phyloP scores from a whole-genome alignment of 202 grass and related monocot genomes.

The Carex arenaria region DNA sequence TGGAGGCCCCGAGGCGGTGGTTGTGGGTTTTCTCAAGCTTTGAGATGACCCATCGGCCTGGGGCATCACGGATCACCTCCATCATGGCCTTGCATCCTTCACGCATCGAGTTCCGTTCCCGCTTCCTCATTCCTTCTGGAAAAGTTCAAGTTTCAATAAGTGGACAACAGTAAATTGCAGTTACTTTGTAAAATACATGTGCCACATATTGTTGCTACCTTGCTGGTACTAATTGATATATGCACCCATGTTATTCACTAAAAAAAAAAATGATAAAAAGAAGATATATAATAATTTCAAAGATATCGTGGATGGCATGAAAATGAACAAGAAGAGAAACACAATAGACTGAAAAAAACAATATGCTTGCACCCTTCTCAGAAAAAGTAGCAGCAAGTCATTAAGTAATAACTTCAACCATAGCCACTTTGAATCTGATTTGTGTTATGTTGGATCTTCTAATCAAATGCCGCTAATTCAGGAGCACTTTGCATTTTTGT shows the following conservation, averaged over 20 bases:
- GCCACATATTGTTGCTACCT: background rate
- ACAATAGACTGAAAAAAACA: background rate
- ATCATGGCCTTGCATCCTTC: slow-evolving; percentile 99
- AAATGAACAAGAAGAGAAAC: background rate
- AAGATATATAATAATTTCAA: background rate
- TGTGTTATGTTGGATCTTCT: background rate
- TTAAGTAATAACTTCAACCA: background rate
- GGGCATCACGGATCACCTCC: slow-evolving; percentile 64
- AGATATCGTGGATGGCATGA: background rate
- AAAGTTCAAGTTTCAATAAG: background rate
- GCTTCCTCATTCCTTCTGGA: slow-evolving; percentile 56
- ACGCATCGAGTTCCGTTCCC: slow-evolving; percentile 72
- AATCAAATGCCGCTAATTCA: background rate
- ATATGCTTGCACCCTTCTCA: background rate
- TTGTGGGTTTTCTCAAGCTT: slow-evolving; percentile 91
- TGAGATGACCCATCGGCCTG: slow-evolving; percentile 66
- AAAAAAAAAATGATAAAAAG: background rate
- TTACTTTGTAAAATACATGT: background rate
- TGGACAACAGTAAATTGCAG: background rate
- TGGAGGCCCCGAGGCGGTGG: slow-evolving; percentile 60
- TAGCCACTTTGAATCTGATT: background rate
- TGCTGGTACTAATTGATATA: background rate
- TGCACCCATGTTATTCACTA: background rate
- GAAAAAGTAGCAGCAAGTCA: background rate
- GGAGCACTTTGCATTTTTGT: background rate